Base-by-base conservation (phyloP, 148 eudicot species). In the Polygonum maritimum region DNA sequence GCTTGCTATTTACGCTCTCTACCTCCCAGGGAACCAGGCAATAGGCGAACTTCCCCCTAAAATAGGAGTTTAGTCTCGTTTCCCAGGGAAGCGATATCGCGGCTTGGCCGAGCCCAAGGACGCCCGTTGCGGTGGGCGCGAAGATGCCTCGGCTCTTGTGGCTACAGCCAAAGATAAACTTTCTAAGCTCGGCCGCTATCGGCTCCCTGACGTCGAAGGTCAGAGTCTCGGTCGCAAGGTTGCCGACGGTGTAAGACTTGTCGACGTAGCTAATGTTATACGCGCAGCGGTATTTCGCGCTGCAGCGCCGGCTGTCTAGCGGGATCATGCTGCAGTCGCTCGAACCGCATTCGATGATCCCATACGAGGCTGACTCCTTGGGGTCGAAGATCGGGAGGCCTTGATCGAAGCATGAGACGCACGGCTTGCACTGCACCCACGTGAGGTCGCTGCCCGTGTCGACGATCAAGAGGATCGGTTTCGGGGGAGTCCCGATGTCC, bases 371-470 rank as follows among this genome's bases (percentile, higher is more conserved):
- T 0, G 87, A 80, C 2, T 52, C 49, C 1, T 5, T 38, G 0
- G 87, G 87, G 54, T 82, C 69, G 36, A 79, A 87, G 16, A 80
- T 12, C 0, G 80, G 86, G 11, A 35, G 0, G 0, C 1, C 38
- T 40, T 87, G 89, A 5, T 75, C 21, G 80, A 45, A 84, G 71
- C 87, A 87, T 0, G 63, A 7, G 0, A 4, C 1, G 36, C 89
- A 87, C 1, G 89, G 87, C 55, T 7, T 3, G 74, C 89, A 87
- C 11, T 87, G 87, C 3, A 79, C 81, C 89, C 89, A 87, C 0
- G 77, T 51, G 4, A 87, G 76, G 49, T 87, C 87, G 33, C 86
- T 81, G 0, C 87, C 89, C 0, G 89, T 82, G 67, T 87, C 89
- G 7, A 77, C 81, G 4, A 84, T 65, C 2, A 35, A 86, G n/a